Evolutionary conservation across 2,329 filamentous ascomycete species (phyloP).

Genomic region (Thielaviopsis euricoi): DNA sequence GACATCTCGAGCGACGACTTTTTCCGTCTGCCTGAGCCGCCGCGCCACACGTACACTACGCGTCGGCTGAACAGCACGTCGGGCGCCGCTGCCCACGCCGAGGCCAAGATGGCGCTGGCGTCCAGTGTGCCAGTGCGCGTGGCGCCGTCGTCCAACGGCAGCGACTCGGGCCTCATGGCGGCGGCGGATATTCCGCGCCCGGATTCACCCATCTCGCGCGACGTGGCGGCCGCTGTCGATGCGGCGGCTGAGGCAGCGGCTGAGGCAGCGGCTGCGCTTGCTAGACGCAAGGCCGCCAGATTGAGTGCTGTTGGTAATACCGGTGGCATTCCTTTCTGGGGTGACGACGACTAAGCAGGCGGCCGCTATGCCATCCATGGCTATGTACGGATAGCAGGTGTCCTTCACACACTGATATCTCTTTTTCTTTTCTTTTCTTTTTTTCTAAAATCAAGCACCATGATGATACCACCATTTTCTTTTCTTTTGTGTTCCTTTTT

Average conservation of each 20-base stretch:
- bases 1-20: conserved; percentile 13
- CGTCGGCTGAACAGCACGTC: neutral
- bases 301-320: conserved; percentile 24
- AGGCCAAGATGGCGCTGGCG: neutral
- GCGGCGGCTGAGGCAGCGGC: conserved; percentile 14
- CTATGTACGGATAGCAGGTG: neutral
- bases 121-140: conserved; percentile 4
- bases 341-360: conserved; percentile 22
- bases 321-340: conserved; percentile 22
- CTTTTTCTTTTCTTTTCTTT: neutral
- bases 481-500: neutral
- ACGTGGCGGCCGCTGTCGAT: conserved; percentile 14
- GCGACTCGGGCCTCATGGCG: neutral
- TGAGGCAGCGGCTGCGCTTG: neutral
- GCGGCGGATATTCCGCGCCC: conserved; percentile 21
- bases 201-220: conserved; percentile 19
- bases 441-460: neutral
- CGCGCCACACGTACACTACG: conserved; percentile 2
- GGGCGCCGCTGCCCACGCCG: neutral
- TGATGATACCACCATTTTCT: neutral
- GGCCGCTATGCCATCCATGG: too few species aligned
- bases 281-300: conserved; percentile 23
- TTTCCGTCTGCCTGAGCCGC: conserved; percentile 11
- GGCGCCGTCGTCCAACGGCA: neutral
- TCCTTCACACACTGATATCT: neutral